A percentile compares a stretch with the other conserved stretches of the same genome.
Evolutionary conservation across 345 rosid species (phyloP).

Genomic region (Hirschfeldia incana): DNA sequence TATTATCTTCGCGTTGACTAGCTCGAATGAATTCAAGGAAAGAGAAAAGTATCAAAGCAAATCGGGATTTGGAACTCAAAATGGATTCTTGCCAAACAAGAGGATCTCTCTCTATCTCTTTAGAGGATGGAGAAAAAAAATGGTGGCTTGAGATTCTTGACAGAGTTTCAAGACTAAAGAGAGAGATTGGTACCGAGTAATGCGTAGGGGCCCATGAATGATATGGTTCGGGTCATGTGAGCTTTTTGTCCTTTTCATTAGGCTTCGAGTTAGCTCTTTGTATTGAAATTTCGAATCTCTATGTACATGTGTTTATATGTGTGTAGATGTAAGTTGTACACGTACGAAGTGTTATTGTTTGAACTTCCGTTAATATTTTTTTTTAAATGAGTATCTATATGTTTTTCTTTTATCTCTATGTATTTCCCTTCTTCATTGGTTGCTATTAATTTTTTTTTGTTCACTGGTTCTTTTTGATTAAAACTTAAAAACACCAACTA

Average conservation of each 20-base stretch:
- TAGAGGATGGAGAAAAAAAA: slow-evolving; percentile 28
- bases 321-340: background rate
- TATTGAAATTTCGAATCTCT: slow-evolving; percentile 37
- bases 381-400: slow-evolving; percentile 1
- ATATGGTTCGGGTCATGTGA: slow-evolving; percentile 90
- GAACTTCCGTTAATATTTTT: slow-evolving; percentile 4
- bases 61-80: slow-evolving; percentile 26
- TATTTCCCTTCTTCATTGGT: slow-evolving; percentile 4
- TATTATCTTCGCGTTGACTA: slow-evolving; percentile 23
- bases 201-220: slow-evolving; percentile 82
- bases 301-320: slow-evolving; percentile 18
- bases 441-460: background rate
- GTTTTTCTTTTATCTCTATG: background rate
- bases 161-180: slow-evolving; percentile 29
- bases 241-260: slow-evolving; percentile 78
- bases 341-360: slow-evolving; percentile 17
- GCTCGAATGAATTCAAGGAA: slow-evolving; percentile 19
- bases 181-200: slow-evolving; percentile 30
- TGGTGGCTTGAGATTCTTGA: slow-evolving; percentile 42
- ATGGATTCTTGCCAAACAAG: slow-evolving; percentile 34
- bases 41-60: slow-evolving; percentile 41
- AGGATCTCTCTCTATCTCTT: slow-evolving; percentile 34
- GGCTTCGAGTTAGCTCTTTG: slow-evolving; percentile 46
- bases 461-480: background rate
- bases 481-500: background rate